Evolutionary conservation across 495 filamentous ascomycete genomes (phyloP), one percentile per base, ranked within the genome.

Genomic region (Tetracladium setigerum): DNA sequence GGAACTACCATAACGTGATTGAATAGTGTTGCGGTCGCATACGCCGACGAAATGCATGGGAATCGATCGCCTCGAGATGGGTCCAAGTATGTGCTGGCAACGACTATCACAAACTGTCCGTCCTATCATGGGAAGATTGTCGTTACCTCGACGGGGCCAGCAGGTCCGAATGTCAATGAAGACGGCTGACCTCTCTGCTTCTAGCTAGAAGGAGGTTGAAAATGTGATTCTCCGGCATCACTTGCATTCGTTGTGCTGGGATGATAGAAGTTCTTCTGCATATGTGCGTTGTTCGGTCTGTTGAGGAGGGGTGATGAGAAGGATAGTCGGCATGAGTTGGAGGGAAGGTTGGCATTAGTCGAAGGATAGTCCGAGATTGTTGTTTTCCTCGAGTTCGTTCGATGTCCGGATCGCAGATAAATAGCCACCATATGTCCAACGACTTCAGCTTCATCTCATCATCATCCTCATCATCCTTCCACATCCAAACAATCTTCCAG

Each of bases 381-480:
- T 22, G 19, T 32, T 31, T 12, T 38, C 9, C 17, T 17, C 18
- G 16, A 13, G 11, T 10, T 19, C 38, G 33, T 27, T 13, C 18
- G 13, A 13, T 8, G 12, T 13, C 35, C 13, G 13, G n/a, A 14
- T 43, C 16, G 38, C 45, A 30, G 44, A 59, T 59, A 59, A 59
- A 53, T 50, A 53, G 16, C 42, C 18, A 30, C 17, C 18, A 14
- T n/a, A 8, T 16, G 19, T n/a, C 18, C 47, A 43, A 17, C 38
- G 15, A 7, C 4, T 42, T 48, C 41, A 33, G 24, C 31, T 30
- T 11, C 18, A 32, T 39, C 30, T 50, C 53, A 56, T 15, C 46
- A 59, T 53, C 57, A 59, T 33, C 57, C 50, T 15, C 46, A 59
- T 53, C 57, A 59, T 33, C 57, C 50, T 17, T 30, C 49, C 27